Percentiles rank a stretch among this genome's conserved stretches.
Conservation (phyloP, 2,329 filamentous ascomycete genomes). For the Fusarium paranaense region DNA sequence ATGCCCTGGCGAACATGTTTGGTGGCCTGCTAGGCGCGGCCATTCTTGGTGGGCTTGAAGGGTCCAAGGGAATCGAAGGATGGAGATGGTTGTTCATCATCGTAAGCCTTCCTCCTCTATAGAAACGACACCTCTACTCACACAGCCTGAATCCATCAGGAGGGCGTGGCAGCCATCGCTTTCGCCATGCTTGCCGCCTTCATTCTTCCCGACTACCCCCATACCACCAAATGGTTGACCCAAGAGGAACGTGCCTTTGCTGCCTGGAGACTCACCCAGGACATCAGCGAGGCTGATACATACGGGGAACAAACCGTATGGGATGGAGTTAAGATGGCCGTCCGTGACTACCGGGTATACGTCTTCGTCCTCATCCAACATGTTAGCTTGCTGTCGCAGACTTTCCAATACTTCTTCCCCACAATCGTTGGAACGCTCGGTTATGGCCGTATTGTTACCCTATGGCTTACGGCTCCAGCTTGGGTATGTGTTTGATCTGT, state of each 20-base stretch:
- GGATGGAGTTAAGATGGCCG: slow-evolving; percentile 60
- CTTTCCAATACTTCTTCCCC: slow-evolving; percentile 75
- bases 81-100: slow-evolving; percentile 78
- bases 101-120: slow-evolving; percentile 29
- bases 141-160: slow-evolving; percentile 21
- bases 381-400: slow-evolving; percentile 62
- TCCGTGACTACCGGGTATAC: slow-evolving; percentile 63
- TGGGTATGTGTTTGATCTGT: slow-evolving; percentile 56
- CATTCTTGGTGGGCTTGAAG: slow-evolving; percentile 58
- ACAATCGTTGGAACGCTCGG: slow-evolving; percentile 72
- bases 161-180: slow-evolving; percentile 55
- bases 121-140: no score
- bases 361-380: slow-evolving; percentile 67
- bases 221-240: slow-evolving; percentile 63
- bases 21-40: slow-evolving; percentile 63
- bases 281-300: slow-evolving; percentile 60
- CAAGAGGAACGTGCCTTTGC: slow-evolving; percentile 64
- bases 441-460: slow-evolving; percentile 64
- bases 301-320: slow-evolving; percentile 51
- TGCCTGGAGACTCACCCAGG: slow-evolving; percentile 61
- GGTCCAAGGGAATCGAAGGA: slow-evolving; percentile 64
- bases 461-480: slow-evolving; percentile 68
- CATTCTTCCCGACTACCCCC: slow-evolving; percentile 64
- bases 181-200: slow-evolving; percentile 49
- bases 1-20: slow-evolving; percentile 64